These are phyloP conservation scores for Trichosporon sp. DNA, from an alignment of 1,284 basidiomycete species.

Conservation along the genomic window DNA sequence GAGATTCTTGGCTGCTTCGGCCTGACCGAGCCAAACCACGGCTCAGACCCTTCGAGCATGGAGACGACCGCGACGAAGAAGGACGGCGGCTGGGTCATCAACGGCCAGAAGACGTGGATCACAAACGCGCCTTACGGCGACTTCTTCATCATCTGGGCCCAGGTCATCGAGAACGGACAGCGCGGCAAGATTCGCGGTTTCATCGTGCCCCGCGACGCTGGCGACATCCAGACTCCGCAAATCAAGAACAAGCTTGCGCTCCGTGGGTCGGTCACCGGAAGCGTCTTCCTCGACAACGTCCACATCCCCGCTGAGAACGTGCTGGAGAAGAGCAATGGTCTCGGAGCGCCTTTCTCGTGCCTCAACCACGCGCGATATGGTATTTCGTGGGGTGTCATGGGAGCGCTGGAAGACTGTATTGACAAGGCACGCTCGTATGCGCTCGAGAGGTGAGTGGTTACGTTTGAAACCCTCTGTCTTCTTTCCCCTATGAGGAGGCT, in stretches of 20 bases:
- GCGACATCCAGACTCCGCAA: slow-evolving; percentile 70
- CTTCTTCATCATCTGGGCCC: slow-evolving; percentile 84
- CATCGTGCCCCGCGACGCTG: slow-evolving; percentile 52
- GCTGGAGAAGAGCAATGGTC: slow-evolving; percentile 66
- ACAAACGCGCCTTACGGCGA: slow-evolving; percentile 82
- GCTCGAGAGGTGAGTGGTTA: slow-evolving; percentile 57
- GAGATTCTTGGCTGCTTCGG: slow-evolving; percentile 94
- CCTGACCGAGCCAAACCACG: slow-evolving; percentile 92
- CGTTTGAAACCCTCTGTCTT: too few species aligned
- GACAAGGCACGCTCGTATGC: slow-evolving; percentile 73
- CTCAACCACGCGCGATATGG: slow-evolving; percentile 85
- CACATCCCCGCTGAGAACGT: slow-evolving; percentile 63
- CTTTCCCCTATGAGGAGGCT: too few species aligned
- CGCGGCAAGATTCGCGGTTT: slow-evolving; percentile 84
- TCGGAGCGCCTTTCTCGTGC: slow-evolving; percentile 81
- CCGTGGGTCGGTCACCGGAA: slow-evolving; percentile 83
- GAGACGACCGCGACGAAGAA: slow-evolving; percentile 83
- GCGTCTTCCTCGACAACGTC: slow-evolving; percentile 86
- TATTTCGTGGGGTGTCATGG: slow-evolving; percentile 91
- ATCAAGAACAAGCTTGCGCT: slow-evolving; percentile 93
- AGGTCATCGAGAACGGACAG: slow-evolving; percentile 34
- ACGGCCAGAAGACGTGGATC: slow-evolving; percentile 96
- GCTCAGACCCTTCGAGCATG: slow-evolving; percentile 89
- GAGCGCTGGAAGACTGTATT: slow-evolving; percentile 88
- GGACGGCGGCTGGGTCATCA: slow-evolving; percentile 74